Conservation (phyloP, 257 asterid genomes). For the Lycium ferocissimum region DNA sequence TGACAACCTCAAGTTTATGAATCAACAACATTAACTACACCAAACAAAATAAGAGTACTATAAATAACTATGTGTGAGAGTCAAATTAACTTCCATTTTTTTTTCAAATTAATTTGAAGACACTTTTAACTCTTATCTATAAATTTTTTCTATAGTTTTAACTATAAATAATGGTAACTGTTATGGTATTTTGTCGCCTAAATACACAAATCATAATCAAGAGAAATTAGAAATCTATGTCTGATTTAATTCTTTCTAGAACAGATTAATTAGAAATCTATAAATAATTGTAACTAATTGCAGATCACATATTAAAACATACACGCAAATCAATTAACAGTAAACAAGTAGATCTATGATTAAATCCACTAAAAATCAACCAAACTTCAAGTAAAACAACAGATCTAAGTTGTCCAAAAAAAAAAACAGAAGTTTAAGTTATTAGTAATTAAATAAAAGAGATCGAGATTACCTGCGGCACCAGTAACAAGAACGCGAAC, state of each 20-base stretch:
- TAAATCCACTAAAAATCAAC: not conserved
- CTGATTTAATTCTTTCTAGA: not conserved
- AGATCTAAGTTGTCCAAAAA: not conserved
- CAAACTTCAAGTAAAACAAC: not conserved
- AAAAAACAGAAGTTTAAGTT: not conserved
- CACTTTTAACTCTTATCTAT: no score
- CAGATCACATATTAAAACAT: not conserved
- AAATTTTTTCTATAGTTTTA: no score
- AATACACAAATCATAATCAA: not conserved
- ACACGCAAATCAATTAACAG: not conserved
- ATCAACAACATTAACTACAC: not conserved
- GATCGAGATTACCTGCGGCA: constrained; percentile 64
- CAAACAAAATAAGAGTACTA: not conserved
- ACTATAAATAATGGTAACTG: not conserved
- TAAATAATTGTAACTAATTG: not conserved
- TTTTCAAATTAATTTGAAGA: no score
- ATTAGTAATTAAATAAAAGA: constrained; percentile 26
- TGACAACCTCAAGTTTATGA: not conserved
- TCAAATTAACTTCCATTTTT: no score
- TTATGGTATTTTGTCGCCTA: not conserved
- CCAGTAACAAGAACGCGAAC: constrained; percentile 89
- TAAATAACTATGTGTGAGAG: no score
- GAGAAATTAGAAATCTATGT: not conserved
- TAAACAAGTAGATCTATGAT: constrained; percentile 10
- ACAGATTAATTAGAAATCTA: not conserved